phyloP scores from a whole-genome alignment of 1,284 basidiomycete species.

The Athelia psychrophila region DNA sequence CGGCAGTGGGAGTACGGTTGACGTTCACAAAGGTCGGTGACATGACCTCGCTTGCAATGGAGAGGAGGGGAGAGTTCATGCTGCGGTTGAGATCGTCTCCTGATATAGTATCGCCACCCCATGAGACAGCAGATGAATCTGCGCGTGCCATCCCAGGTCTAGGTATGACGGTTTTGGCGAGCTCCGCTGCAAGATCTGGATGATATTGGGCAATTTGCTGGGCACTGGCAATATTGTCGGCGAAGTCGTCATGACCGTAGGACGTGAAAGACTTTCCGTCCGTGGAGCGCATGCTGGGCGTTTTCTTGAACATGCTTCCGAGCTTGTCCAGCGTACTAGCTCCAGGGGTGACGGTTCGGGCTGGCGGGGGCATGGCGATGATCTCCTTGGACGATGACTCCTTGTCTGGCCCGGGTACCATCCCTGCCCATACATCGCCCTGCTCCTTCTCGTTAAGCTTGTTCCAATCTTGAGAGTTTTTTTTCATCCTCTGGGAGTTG shows the following conservation, averaged over 20 bases:
- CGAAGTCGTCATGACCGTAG: slow-evolving; percentile 20
- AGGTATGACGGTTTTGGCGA: slow-evolving; percentile 36
- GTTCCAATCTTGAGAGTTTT: slow-evolving; percentile 39
- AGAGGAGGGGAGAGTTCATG: slow-evolving; percentile 29
- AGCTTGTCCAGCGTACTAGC: slow-evolving; percentile 50
- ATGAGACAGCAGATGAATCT: slow-evolving; percentile 43
- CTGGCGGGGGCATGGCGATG: not conserved
- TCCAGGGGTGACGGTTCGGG: slow-evolving; percentile 11
- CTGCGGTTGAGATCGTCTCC: slow-evolving; percentile 51
- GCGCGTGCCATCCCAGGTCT: slow-evolving; percentile 40
- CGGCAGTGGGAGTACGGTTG: slow-evolving; percentile 58
- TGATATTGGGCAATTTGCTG: slow-evolving; percentile 44
- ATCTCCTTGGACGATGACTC: slow-evolving; percentile 32
- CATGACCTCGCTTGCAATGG: slow-evolving; percentile 35
- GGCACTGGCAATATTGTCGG: not conserved
- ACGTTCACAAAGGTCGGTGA: slow-evolving; percentile 51
- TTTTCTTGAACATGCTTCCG: slow-evolving; percentile 64
- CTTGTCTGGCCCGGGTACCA: slow-evolving; percentile 20
- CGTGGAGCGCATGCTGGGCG: slow-evolving; percentile 51
- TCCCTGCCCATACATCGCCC: slow-evolving; percentile 39
- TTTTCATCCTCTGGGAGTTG: slow-evolving; percentile 36
- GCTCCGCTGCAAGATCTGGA: slow-evolving; percentile 50
- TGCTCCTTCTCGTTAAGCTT: slow-evolving; percentile 44
- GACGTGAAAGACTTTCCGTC: slow-evolving; percentile 7
- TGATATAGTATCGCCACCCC: slow-evolving; percentile 49